Evolutionary conservation across 257 asterid species (phyloP).

Genomic region (Agastache rugosa): DNA sequence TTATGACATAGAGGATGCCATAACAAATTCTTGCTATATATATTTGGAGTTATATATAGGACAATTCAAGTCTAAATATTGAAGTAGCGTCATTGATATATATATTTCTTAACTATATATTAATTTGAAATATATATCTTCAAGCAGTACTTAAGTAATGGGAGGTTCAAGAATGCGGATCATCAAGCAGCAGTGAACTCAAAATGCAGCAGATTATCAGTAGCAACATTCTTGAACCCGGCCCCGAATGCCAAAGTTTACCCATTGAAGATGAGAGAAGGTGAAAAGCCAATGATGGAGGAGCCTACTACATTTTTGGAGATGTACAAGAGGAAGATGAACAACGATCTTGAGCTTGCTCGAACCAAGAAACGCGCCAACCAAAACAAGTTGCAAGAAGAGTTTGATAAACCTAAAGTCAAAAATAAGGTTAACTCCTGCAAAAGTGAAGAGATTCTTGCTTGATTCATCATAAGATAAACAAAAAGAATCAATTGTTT

Average conservation of each 20-base stretch:
- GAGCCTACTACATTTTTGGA: constrained; percentile 65
- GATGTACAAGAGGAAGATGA: constrained; percentile 89
- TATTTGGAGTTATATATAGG: no score
- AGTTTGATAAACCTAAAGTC: not conserved
- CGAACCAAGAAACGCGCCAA: constrained; percentile 46
- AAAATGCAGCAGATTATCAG: constrained; percentile 60
- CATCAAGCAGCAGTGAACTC: constrained; percentile 95
- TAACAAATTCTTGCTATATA: no score
- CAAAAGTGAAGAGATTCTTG: constrained; percentile 50
- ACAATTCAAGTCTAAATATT: no score
- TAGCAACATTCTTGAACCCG: constrained; percentile 90
- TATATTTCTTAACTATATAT: no score
- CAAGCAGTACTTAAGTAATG: constrained; percentile 78
- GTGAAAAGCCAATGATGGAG: constrained; percentile 38
- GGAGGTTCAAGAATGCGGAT: constrained; percentile 94
- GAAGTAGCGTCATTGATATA: no score
- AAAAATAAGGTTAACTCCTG: constrained; percentile 20
- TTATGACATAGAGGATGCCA: no score
- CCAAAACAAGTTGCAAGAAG: no score
- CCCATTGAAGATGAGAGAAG: constrained; percentile 65
- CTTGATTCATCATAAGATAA: constrained; percentile 23
- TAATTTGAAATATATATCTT: not conserved
- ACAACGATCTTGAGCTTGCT: constrained; percentile 70
- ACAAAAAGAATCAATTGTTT: no score
- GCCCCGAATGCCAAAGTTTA: constrained; percentile 73